These are phyloP conservation scores for Sisymbrium irio DNA, from an alignment of 345 rosid species.

Conservation along the genomic window DNA sequence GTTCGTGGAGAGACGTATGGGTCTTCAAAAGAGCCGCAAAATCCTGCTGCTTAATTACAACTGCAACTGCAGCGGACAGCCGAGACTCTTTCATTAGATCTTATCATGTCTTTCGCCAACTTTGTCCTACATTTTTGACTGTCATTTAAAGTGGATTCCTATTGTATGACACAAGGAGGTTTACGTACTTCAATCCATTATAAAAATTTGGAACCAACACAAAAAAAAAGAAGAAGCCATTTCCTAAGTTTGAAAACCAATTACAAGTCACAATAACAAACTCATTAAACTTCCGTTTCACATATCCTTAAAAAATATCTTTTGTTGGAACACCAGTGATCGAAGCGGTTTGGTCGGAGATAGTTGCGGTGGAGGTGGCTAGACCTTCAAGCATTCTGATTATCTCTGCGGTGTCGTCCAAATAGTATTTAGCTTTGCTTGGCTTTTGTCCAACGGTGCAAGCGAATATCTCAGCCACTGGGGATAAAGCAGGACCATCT, in stretches of 20 bases:
- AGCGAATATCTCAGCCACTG: conserved; percentile 84
- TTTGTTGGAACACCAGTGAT: neutral
- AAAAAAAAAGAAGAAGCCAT: neutral
- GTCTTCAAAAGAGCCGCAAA: neutral
- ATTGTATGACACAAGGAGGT: neutral
- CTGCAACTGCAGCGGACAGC: neutral
- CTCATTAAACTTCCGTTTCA: neutral
- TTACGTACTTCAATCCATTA: neutral
- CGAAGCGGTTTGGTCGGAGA: neutral
- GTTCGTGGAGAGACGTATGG: neutral
- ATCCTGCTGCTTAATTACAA: neutral
- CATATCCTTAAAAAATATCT: conserved; percentile 25
- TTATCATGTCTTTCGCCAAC: too few species aligned
- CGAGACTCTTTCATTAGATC: neutral
- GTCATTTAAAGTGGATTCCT: too few species aligned
- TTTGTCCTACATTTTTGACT: too few species aligned
- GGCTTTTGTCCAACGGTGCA: conserved; percentile 94
- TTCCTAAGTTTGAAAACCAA: conserved; percentile 18
- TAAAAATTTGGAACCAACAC: neutral
- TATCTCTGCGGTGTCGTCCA: conserved; percentile 79
- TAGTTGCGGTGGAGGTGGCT: conserved; percentile 41
- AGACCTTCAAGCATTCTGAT: conserved; percentile 71
- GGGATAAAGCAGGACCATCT: conserved; percentile 54
- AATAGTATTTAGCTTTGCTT: conserved; percentile 90
- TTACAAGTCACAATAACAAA: conserved; percentile 16